Evolutionary conservation across 352 stramenopile genomes (phyloP).

Genomic region (Phytopythium aichiense): DNA sequence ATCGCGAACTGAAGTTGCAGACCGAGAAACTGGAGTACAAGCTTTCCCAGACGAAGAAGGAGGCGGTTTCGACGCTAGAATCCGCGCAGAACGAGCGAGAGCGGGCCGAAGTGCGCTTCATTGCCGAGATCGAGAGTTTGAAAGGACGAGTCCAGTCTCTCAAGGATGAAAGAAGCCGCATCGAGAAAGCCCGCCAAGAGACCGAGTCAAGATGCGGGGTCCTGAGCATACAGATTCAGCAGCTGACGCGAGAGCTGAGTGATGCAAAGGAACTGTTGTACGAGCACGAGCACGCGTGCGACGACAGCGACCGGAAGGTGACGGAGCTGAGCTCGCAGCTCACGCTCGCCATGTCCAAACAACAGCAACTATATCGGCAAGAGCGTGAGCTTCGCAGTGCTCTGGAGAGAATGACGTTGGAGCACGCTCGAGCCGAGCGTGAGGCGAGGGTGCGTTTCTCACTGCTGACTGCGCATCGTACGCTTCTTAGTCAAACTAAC

Average conservation of each 20-base stretch:
- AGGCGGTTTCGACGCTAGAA: slow-evolving; percentile 28
- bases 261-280: slow-evolving; percentile 51
- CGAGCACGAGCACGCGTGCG: slow-evolving; percentile 58
- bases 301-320: slow-evolving; percentile 67
- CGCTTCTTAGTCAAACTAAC: background rate
- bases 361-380: slow-evolving; percentile 70
- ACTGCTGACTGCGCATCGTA: background rate
- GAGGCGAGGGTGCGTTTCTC: slow-evolving; percentile 36
- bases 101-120: slow-evolving; percentile 42
- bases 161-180: slow-evolving; percentile 56
- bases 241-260: slow-evolving; percentile 44
- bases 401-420: slow-evolving; percentile 53
- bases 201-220: slow-evolving; percentile 40
- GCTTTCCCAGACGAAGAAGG: slow-evolving; percentile 35
- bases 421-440: slow-evolving; percentile 60
- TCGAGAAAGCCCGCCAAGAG: slow-evolving; percentile 47
- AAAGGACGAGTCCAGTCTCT: slow-evolving; percentile 40
- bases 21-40: slow-evolving; percentile 51
- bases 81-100: slow-evolving; percentile 39
- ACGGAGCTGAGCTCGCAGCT: slow-evolving; percentile 64
- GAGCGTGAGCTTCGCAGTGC: slow-evolving; percentile 60
- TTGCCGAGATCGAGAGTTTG: slow-evolving; percentile 60
- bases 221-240: slow-evolving; percentile 46
- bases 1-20: slow-evolving; percentile 54
- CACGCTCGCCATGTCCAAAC: slow-evolving; percentile 61